Evolutionary conservation across 2,329 filamentous ascomycete species (phyloP).

Genomic region (Exophiala spinifera): DNA sequence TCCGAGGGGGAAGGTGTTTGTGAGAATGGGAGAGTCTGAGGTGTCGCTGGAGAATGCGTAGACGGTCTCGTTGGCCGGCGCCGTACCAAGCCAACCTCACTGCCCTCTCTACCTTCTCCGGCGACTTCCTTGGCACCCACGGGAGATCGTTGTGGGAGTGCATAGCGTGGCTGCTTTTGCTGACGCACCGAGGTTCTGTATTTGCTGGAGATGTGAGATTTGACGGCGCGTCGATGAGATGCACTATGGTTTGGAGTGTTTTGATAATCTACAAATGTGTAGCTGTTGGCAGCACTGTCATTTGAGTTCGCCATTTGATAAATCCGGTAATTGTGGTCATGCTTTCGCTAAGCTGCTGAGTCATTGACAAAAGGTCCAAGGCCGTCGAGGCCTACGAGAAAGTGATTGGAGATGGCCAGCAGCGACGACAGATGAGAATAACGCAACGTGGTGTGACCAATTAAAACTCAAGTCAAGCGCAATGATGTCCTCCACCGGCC

Average conservation of each 20-base stretch:
- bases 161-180: constrained; percentile 16
- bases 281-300: constrained; percentile 1
- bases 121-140: neutral
- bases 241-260: constrained; percentile 17
- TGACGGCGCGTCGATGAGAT: constrained; percentile 12
- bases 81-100: neutral
- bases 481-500: neutral
- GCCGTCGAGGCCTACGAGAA: neutral
- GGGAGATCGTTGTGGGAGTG: constrained; percentile 7
- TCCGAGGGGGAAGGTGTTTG: constrained; percentile 3
- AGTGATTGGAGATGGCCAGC: neutral
- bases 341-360: neutral
- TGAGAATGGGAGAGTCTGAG: neutral
- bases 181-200: constrained; percentile 18
- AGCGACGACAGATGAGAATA: neutral
- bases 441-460: neutral
- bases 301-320: constrained; percentile 4
- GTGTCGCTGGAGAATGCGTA: neutral
- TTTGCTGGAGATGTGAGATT: constrained; percentile 21
- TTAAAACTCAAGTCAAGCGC: neutral
- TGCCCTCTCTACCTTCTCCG: neutral
- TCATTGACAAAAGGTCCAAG: neutral
- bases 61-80: neutral
- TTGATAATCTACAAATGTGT: constrained; percentile 16
- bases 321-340: constrained; percentile 1